A percentile compares a stretch with the other conserved stretches of the same genome.
Evolutionary conservation across 2,329 filamentous ascomycete species (phyloP).

Genomic region (Monascus ruber): DNA sequence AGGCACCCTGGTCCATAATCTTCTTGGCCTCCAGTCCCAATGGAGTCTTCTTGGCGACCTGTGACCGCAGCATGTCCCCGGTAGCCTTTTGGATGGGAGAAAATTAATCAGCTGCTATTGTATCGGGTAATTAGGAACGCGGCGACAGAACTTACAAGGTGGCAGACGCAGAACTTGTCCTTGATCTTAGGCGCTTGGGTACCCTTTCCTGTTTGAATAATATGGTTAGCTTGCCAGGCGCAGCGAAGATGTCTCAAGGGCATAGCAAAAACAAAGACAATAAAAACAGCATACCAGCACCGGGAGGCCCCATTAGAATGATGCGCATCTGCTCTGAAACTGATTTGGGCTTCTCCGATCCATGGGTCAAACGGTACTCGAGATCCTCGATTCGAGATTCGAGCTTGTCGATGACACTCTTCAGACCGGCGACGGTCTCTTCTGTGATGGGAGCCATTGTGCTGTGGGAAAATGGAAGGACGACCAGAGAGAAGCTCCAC

Average conservation of each 20-base stretch:
- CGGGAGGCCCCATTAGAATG: conserved; percentile 94
- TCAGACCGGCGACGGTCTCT: conserved; percentile 67
- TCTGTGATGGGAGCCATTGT: conserved; percentile 84
- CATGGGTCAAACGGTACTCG: conserved; percentile 55
- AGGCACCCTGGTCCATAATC: conserved; percentile 97
- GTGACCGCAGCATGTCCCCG: conserved; percentile 96
- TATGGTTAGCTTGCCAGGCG: not conserved
- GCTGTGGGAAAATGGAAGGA: conserved; percentile 12
- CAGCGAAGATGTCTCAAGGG: conserved; percentile 1
- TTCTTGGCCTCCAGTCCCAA: conserved; percentile 97
- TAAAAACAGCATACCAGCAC: conserved; percentile 58
- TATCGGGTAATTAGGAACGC: not conserved
- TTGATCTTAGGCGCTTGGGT: conserved; percentile 97
- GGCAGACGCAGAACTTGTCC: conserved; percentile 94
- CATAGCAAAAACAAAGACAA: not conserved
- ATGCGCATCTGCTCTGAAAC: conserved; percentile 65
- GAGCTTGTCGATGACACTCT: conserved; percentile 70
- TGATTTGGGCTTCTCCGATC: conserved; percentile 41
- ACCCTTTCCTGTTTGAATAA: conserved; percentile 66
- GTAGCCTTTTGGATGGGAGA: conserved; percentile 56
- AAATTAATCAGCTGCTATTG: conserved; percentile 1
- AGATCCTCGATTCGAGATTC: conserved; percentile 78
- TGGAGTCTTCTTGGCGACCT: conserved; percentile 93
- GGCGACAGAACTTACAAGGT: conserved; percentile 58
- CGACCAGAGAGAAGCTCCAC: conserved; percentile 12